Base-by-base conservation (phyloP, 257 asterid species). In the Solanum habrochaites region DNA sequence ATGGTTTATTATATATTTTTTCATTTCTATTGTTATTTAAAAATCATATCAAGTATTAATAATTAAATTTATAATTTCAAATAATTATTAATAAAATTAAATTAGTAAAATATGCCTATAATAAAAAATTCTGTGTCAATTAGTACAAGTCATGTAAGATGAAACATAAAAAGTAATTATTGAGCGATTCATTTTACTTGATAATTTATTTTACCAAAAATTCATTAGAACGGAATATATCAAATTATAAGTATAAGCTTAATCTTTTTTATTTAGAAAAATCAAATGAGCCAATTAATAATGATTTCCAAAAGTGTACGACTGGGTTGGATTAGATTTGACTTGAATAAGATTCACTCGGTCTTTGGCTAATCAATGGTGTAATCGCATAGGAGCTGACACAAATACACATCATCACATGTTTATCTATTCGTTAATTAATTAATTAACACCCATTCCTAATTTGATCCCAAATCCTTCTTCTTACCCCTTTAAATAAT, bases 311-410 rank as follows among this genome's bases (percentile, higher is more conserved):
- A 47, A 80, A 18, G 29, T 32, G 3, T 25, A 80, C 1, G 10
- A 78, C 18, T 45, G 42, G 84, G 25, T 27, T 45, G 83, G 85
- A 47, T 80, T 27, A 80, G 3, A 10, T 47, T 80, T 8, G 85
- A 80, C 85, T 80, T 47, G 15, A 16, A 80, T 25, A 25, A 35
- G 84, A 47, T 49, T 49, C 43, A 80, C 69, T 80, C 69, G 25
- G 85, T 47, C 20, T 47, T 29, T 49, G 85, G 29, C 27, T 16
- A 80, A 29, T 2, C 11, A 49, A 49, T 1, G 5, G 6, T 62
- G 43, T 20, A 77, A 15, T 43, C 72, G 82, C 67, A 49, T 80
- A 32, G 75, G 72, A 85, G 78, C 88, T 85, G 88, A 87, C 89
- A 85, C 49, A 56, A 25, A 69, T 78, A 58, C 87, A 31, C 43